Percentiles rank a stretch among this genome's conserved stretches.
Evolutionary conservation across 2,329 filamentous ascomycete genomes (phyloP).

Genomic region (Talaromyces islandicus): DNA sequence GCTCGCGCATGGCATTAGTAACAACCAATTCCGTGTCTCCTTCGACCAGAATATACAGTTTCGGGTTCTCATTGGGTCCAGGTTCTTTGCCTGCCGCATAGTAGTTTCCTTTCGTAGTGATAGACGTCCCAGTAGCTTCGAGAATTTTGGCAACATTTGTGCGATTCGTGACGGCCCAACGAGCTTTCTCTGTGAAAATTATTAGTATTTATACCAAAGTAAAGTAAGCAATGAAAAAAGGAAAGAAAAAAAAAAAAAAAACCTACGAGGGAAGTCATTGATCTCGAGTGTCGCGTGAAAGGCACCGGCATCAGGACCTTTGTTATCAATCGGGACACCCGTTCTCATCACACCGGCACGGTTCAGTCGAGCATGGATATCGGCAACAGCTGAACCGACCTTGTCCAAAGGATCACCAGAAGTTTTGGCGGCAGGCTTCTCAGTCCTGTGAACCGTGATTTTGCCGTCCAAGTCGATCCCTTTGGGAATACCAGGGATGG

Average conservation of each 20-base stretch:
- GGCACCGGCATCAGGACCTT: conserved; percentile 91
- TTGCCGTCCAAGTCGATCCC: conserved; percentile 60
- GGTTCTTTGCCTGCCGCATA: conserved; percentile 79
- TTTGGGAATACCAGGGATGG: conserved; percentile 42
- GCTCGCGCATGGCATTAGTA: conserved; percentile 80
- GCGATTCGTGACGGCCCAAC: conserved; percentile 97
- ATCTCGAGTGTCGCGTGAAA: conserved; percentile 97
- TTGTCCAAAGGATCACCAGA: conserved; percentile 69
- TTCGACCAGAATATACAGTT: conserved; percentile 95
- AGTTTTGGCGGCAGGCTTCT: conserved; percentile 44
- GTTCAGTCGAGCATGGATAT: conserved; percentile 84
- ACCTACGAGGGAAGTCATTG: conserved; percentile 86
- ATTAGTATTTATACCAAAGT: conserved; percentile 2
- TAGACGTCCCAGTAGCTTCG: conserved; percentile 88
- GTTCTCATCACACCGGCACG: conserved; percentile 83
- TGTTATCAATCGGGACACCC: conserved; percentile 95
- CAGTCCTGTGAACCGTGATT: conserved; percentile 67
- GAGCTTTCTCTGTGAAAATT: conserved; percentile 64
- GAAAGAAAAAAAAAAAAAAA: conserved; percentile 3
- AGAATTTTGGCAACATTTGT: conserved; percentile 98
- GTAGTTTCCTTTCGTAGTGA: conserved; percentile 94
- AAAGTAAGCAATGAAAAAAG: background rate
- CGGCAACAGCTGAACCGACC: conserved; percentile 82
- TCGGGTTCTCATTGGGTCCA: conserved; percentile 68
- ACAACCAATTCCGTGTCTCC: conserved; percentile 93